Base-by-base conservation (phyloP, 2,329 filamentous ascomycete species). In the Epichloe glyceriae region DNA sequence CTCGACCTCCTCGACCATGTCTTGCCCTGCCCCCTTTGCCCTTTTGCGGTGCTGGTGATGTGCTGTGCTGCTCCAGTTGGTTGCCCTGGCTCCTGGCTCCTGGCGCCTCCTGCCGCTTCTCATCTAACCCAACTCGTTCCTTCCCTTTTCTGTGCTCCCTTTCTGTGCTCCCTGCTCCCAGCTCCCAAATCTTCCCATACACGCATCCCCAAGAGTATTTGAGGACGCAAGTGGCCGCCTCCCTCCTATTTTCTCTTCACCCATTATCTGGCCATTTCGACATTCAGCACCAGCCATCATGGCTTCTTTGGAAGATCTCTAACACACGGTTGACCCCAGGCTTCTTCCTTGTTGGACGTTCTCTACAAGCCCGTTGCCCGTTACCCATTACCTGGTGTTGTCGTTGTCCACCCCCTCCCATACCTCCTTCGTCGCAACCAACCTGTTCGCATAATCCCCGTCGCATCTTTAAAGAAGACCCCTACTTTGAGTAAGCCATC, bases 331-430 rank as follows among this genome's bases (percentile, higher is more conserved):
- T 47, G 33, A 47, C 30, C 46, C 41, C 49, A 49, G 52, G 52
- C 52, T 51, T 53, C 52, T 51, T 51, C 49, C 40, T 41, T 50
- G 40, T 44, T 51, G 52, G 52, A 49, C 50, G 26, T 44, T 51
- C 49, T 51, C 46, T 47, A 49, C 49, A 46, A 47, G 17, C 42
- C 46, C 50, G 43, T 45, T 52, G 34, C 47, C 34, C 30, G 37
- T 53, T 37, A 30, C 37, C 43, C 38, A 26, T 15, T 12, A 22
- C 10, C 34, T 30, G 38, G 30, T 49, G 41, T 45, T 43, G 38
- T 22, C 44, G 14, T 20, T 33, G n/a, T 38, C 46, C 15, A 30
- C 50, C 11, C 37, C 46, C 41, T 26, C 34, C 35, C 20, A n/a
- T 40, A 22, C 22, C 22, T 19, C 35, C 15, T n/a, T 26, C 40